Base-by-base conservation (phyloP, 1,284 basidiomycete genomes). In the Blastosporella zonata region DNA sequence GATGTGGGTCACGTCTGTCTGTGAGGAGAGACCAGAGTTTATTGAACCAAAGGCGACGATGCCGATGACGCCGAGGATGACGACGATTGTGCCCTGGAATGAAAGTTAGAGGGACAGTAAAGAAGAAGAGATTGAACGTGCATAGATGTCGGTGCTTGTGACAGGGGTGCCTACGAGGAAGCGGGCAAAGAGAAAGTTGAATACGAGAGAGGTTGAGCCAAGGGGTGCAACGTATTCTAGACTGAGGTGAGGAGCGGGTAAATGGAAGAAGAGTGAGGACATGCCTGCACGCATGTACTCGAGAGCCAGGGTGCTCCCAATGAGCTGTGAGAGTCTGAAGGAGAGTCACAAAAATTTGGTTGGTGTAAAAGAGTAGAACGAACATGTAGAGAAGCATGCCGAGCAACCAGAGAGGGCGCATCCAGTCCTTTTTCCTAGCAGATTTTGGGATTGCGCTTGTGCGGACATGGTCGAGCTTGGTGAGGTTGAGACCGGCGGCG, bases 11-110 rank as follows among this genome's bases (percentile, higher is more conserved):
- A 91, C 82, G 60, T 87, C 74, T 27, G 85, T 86, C 60, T 84
- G 84, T 20, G 72, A 71, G 2, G 77, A 77, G 47, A 90, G 78
- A 6, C 87, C 87, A 43, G 79, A 82, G 64, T 90, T 91, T 55
- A 90, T 88, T 47, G 84, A 90, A 27, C 90, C 90, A 56, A 92
- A 92, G 1, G 83, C 85, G 49, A 93, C 90, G 55, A 93, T 91
- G 50, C 87, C 90, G 41, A 92, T 76, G 43, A 93, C 90, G 13
- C 90, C 90, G 18, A 90, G 61, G 41, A 93, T 80, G 52, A 93
- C 87, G 46, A 90, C 73, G 37, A 90, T 70, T 5, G 90, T 93
- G 9, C 90, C 90, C 87, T 90, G 58, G 39, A 36, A 29, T 25
- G 18, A 34, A 38, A 51, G 36, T 49, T 31, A 13, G 13, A 43